Conservation (phyloP, 2,329 filamentous ascomycete species). For the Lachnellula subtilissima region DNA sequence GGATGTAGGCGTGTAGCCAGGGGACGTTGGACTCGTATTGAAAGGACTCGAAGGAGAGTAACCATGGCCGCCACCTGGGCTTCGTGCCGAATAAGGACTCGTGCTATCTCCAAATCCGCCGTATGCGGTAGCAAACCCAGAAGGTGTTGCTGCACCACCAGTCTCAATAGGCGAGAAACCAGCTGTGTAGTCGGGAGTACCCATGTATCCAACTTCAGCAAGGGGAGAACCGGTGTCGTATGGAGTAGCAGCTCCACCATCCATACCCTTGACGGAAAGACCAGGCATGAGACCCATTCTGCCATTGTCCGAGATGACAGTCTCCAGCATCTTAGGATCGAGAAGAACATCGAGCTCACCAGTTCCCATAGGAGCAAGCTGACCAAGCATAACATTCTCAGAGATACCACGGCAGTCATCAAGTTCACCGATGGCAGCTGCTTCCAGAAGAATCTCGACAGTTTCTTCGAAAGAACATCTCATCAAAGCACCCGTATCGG, state of each 20-base stretch:
- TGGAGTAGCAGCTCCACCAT: constrained; percentile 84
- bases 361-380: constrained; percentile 87
- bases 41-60: constrained; percentile 67
- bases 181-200: constrained; percentile 52
- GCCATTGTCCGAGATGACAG: constrained; percentile 88
- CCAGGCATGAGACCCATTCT: constrained; percentile 77
- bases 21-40: constrained; percentile 46
- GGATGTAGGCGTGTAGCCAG: constrained; percentile 32
- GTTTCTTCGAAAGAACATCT: constrained; percentile 97
- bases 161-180: constrained; percentile 75
- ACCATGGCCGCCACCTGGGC: constrained; percentile 51
- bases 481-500: constrained; percentile 92
- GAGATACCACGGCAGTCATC: constrained; percentile 88
- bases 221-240: constrained; percentile 87
- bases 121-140: constrained; percentile 60
- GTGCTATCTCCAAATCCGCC: constrained; percentile 47
- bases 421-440: constrained; percentile 90
- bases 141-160: constrained; percentile 65
- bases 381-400: constrained; percentile 98
- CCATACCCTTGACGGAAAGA: constrained; percentile 69
- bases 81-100: constrained; percentile 65
- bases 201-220: constrained; percentile 63
- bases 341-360: constrained; percentile 89
- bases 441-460: constrained; percentile 93
- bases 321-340: constrained; percentile 58